Base-by-base conservation (phyloP, 2,329 filamentous ascomycete species). In the Davidsoniella australis region DNA sequence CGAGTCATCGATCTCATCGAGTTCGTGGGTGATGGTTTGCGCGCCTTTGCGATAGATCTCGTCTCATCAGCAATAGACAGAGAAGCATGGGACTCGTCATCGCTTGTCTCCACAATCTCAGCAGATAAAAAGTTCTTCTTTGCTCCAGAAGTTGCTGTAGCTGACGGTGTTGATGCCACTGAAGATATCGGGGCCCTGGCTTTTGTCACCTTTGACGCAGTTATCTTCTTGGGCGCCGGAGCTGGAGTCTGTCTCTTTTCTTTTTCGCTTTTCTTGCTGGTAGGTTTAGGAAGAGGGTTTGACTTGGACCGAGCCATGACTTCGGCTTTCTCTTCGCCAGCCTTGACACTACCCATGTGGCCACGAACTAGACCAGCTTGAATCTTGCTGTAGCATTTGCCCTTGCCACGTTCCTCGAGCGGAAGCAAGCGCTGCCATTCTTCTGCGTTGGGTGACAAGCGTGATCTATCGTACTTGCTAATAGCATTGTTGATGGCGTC, bases 401-500 rank as follows among this genome's bases (percentile, higher is more conserved):
- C 76, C 53, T 64, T 65, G 47, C 73, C 74, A 46, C 77, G 67
- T 49, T 80, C 75, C 43, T 72, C 67, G 54, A 66, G 68, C 4
- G 72, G 69, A 9, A 80, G 63, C n/a, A 81, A 63, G 54, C 66
- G 70, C 57, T 81, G 72, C 77, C 77, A 81, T 47, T 75, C 69
- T 0, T 70, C 68, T 51, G 79, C 75, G 1, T 68, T 68, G 2
- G 69, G 63, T 5, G 69, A 71, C 26, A 80, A 55, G 37, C 77
- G 67, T 60, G 73, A 68, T 58, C 71, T 74, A 59, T 81, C 77
- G 54, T 72, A 81, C 48, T 70, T 64, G 53, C 66, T 70, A 51
- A 78, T 68, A 12, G 77, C 76, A 55, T 78, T 71, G 62, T 82
- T 68, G 58, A 80, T 72, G 54, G 74, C 70, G 56, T 69, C 63